Conservation (phyloP, 148 eudicot species). For the Tetragonia tetragonoides region DNA sequence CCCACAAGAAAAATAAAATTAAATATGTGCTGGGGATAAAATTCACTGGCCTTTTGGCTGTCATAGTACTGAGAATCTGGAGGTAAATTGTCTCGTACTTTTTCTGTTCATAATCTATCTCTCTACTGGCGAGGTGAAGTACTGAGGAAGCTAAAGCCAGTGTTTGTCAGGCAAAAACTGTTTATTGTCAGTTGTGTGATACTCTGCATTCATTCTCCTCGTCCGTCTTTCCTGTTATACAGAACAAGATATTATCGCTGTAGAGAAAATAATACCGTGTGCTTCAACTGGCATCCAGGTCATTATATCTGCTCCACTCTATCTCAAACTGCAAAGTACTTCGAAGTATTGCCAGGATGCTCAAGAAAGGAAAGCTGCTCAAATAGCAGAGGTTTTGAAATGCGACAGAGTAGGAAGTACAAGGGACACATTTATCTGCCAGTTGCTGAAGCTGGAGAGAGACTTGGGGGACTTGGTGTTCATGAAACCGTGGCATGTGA, state of each 20-base stretch:
- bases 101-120: no score
- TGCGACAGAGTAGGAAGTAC: conserved; percentile 26
- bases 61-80: not conserved
- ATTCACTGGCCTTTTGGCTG: no score
- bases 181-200: no score
- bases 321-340: conserved; percentile 51
- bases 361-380: conserved; percentile 46
- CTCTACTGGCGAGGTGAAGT: no score
- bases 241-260: no score
- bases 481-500: conserved; percentile 62
- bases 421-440: conserved; percentile 38
- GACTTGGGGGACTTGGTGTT: conserved; percentile 64
- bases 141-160: no score
- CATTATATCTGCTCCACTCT: conserved; percentile 63
- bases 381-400: conserved; percentile 54
- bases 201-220: no score
- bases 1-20: not conserved
- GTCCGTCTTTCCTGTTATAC: no score
- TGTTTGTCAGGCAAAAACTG: no score
- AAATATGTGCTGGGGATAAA: no score
- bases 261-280: no score
- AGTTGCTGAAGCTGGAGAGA: conserved; percentile 40
- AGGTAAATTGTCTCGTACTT: not conserved
- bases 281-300: conserved; percentile 43
- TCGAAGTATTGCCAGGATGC: conserved; percentile 19